Conservation (phyloP, 73 alveolate species). For the Halteria grandinella region DNA sequence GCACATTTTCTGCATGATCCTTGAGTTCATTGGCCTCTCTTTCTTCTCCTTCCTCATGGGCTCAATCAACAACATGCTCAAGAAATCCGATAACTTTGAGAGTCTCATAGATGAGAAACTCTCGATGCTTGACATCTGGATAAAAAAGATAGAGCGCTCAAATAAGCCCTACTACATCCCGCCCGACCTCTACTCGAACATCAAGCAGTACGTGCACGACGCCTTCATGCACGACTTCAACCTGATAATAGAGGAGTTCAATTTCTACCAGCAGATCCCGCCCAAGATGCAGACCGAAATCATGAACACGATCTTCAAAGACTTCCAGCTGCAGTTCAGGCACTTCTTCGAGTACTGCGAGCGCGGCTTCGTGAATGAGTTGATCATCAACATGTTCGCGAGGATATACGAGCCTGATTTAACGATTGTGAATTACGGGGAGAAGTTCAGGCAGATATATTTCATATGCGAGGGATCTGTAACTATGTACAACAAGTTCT, state of each 20-base stretch:
- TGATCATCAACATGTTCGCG: conserved; percentile 46
- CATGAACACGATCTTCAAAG: conserved; percentile 9
- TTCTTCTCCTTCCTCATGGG: conserved; percentile 56
- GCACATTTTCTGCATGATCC: conserved; percentile 40
- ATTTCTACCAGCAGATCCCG: conserved; percentile 46
- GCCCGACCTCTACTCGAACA: conserved; percentile 32
- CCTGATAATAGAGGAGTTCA: conserved; percentile 51
- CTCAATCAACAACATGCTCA: conserved; percentile 27
- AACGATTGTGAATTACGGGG: conserved; percentile 21
- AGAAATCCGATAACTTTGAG: conserved; percentile 19
- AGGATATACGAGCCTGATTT: conserved; percentile 34
- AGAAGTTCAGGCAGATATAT: conserved; percentile 8
- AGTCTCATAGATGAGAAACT: conserved; percentile 25
- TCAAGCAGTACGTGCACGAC: conserved; percentile 23
- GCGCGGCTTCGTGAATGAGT: conserved; percentile 45
- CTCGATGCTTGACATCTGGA: conserved; percentile 57
- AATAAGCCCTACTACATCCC: conserved; percentile 32
- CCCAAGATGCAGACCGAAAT: conserved; percentile 61
- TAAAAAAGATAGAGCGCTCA: conserved; percentile 44
- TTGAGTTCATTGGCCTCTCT: conserved; percentile 47
- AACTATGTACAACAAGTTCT: neutral
- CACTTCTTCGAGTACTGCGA: conserved; percentile 59
- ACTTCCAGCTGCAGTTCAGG: conserved; percentile 19
- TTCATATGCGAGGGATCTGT: conserved; percentile 59
- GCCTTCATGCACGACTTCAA: conserved; percentile 28